Percentiles rank a stretch among this genome's conserved stretches.
Evolutionary conservation across 1,284 basidiomycete species (phyloP).

Genomic region (Xanthoconium separans): DNA sequence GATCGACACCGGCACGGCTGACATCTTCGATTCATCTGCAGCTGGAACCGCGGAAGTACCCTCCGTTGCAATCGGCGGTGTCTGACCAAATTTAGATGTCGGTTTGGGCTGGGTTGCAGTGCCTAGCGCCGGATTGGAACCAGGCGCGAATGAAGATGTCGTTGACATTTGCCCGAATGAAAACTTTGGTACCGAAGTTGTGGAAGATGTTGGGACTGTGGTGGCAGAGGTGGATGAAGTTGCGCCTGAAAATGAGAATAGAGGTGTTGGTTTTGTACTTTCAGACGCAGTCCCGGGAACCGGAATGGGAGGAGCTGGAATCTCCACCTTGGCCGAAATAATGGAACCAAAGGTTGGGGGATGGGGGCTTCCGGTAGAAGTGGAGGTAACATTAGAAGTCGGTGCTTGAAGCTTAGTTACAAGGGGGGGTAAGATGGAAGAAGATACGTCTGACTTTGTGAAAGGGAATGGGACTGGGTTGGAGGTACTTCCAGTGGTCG

Average conservation of each 20-base stretch:
- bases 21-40: conserved; percentile 16
- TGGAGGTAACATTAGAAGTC: conserved; percentile 2
- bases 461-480: conserved; percentile 21
- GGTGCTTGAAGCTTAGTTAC: conserved; percentile 12
- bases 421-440: not conserved
- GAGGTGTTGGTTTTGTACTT: conserved; percentile 14
- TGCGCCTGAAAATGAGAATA: conserved; percentile 23
- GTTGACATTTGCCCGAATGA: conserved; percentile 26
- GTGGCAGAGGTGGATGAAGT: conserved; percentile 11
- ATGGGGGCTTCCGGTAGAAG: conserved; percentile 2
- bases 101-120: conserved; percentile 19
- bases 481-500: conserved; percentile 3
- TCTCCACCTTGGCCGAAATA: conserved; percentile 5
- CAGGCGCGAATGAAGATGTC: conserved; percentile 10
- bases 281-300: conserved; percentile 8
- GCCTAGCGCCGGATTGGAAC: conserved; percentile 7
- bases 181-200: conserved; percentile 21
- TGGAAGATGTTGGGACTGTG: conserved; percentile 1
- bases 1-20: conserved; percentile 11
- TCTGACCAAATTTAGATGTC: conserved; percentile 23
- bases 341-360: conserved; percentile 30
- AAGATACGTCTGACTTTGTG: conserved; percentile 13
- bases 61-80: conserved; percentile 11
- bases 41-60: not conserved
- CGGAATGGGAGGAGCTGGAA: conserved; percentile 4